Base-by-base conservation (phyloP, 2,329 filamentous ascomycete genomes). In the Pseudogymnoascus sp. region DNA sequence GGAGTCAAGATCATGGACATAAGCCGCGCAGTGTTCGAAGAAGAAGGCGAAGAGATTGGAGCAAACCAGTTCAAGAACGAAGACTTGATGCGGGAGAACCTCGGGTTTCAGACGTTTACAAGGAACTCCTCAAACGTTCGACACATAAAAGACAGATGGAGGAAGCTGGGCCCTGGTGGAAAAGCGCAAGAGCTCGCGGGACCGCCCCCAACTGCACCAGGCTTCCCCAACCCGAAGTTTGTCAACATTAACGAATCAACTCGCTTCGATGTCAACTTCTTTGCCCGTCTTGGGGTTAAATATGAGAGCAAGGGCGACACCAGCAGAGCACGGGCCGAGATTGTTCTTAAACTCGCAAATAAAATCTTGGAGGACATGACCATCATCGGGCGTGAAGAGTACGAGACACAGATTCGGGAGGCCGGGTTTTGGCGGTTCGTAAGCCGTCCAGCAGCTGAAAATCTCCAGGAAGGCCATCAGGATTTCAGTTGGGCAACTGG, bases 351-450 rank as follows among this genome's bases (percentile, higher is more conserved):
- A 53, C 66, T 74, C 0, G 63, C 71, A 11, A 50, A 56, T 18
- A 69, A 68, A 2, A 63, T 73, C 37, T 67, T 67, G 21, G 68
- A 70, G 2, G 72, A 74, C 34, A 44, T 74, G 1, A 66, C 66
- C 4, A 66, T 72, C 25, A 66, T 72, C 5, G 40, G 61, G 1
- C 63, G 65, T 25, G 72, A 74, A 61, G 66, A 71, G 8, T 60
- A 28, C 3, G 72, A 74, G 31, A 62, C 66, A 1, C 61, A 59
- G 1, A 64, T 70, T 25, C 67, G 71, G 61, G 67, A 70, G 36
- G 67, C 67, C 34, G 71, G 71, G 2, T 74, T 74, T 59, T 72
- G 69, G 68, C 66, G 71, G 59, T 74, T 70, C 69, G 71, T 71
- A 21, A 72, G 70, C 6, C 69, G 66, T 18, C 66, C 38, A 1